Conservation (phyloP, 164 flowering plant genomes). For the Aristolochia fimbriata region DNA sequence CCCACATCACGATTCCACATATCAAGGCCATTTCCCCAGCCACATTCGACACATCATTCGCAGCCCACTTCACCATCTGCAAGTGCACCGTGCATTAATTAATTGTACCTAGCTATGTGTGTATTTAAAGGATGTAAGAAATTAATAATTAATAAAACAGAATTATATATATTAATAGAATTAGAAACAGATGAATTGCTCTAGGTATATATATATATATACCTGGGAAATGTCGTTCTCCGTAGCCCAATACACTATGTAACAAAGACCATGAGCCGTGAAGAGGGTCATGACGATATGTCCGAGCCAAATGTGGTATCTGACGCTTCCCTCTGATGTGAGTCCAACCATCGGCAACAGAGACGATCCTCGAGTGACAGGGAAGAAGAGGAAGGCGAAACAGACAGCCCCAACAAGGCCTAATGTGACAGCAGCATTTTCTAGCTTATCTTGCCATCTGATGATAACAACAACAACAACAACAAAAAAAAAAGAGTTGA, state of each 20-base stretch:
- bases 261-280: constrained; percentile 55
- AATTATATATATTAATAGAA: too few relatives aligned
- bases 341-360: constrained; percentile 44
- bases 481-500: too few relatives aligned
- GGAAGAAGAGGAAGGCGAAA: constrained; percentile 58
- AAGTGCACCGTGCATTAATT: too few relatives aligned
- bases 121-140: too few relatives aligned
- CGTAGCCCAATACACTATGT: constrained; percentile 37
- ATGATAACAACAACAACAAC: too few relatives aligned
- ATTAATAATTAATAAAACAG: too few relatives aligned
- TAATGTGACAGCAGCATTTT: constrained; percentile 25
- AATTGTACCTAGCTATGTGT: too few relatives aligned
- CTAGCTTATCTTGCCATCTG: constrained; percentile 63
- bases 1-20: constrained; percentile 59
- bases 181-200: too few relatives aligned
- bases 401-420: constrained; percentile 62
- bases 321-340: constrained; percentile 22
- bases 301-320: constrained; percentile 85
- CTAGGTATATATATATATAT: too few relatives aligned
- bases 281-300: constrained; percentile 54
- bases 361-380: constrained; percentile 68
- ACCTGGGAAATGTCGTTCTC: constrained; percentile 5
- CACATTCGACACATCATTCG: constrained; percentile 37
- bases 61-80: constrained; percentile 68
- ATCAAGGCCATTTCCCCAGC: constrained; percentile 68